Evolutionary conservation across 2,329 filamentous ascomycete genomes (phyloP), one percentile per base, ranked within the genome.

Genomic region (Epichloe glyceriae): DNA sequence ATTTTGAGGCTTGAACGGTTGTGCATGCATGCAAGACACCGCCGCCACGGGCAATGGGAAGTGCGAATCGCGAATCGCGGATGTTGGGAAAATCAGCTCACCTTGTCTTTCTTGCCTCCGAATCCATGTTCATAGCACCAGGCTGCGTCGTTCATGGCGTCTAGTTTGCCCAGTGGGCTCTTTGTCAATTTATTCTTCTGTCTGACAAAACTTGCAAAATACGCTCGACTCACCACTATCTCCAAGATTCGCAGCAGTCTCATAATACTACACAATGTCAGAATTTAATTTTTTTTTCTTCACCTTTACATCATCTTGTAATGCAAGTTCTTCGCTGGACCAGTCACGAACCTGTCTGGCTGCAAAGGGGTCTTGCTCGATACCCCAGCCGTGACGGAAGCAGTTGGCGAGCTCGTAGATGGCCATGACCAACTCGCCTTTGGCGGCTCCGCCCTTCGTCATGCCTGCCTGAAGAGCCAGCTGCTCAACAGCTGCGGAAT

Each of bases 41-140:
- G 47, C n/a, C 19, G 17, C 40, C 17, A 11, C 11, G 17, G 40
- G 17, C 35, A 19, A 11, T 41, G 26, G n/a, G 14, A 35, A 30
- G 26, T 39, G 10, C 30, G 5, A 12, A 33, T n/a, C 11, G 37
- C 20, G 26, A 12, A 33, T n/a, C 11, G 37, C 20, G 26, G 26
- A 38, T 22, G 26, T 44, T 17, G 30, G 39, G 50, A 52, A 33
- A 11, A 6, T 37, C 45, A 44, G 79, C 87, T 69, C 76, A 96
- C 91, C 86, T 95, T 97, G 73, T 98, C 90, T 68, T 97, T 98
- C 68, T 89, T 93, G 63, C 89, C 91, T 35, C 93, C 93, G 68
- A 95, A 95, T n/a, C 93, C 93, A 64, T 96, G 86, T 30, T 94
- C 69, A 74, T 93, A 97, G 72, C 93, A 98, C 88, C 89, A 95